These are phyloP conservation scores for Ophiosphaerella narmari DNA, from an alignment of 2,329 filamentous ascomycete genomes.

Conservation along the genomic window DNA sequence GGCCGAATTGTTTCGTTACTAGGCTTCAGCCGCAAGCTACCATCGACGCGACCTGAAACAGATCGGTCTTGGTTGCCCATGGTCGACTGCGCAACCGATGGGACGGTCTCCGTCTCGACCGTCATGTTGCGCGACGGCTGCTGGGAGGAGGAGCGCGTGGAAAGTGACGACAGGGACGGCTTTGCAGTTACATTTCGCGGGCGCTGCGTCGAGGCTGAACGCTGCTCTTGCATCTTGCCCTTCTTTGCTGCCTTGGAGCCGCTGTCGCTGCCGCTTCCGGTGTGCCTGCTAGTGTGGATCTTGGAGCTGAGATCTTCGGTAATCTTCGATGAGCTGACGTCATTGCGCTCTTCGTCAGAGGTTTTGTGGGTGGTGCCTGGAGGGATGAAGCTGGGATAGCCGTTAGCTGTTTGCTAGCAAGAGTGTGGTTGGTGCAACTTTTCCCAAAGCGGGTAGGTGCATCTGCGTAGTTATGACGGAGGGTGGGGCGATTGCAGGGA, in stretches of 20 bases:
- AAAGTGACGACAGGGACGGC: slow-evolving; percentile 70
- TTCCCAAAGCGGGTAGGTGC: slow-evolving; percentile 20
- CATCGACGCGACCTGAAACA: slow-evolving; percentile 65
- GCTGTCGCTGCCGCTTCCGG: slow-evolving; percentile 70
- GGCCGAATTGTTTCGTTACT: slow-evolving; percentile 96
- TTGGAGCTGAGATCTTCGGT: slow-evolving; percentile 54
- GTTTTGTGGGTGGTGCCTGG: slow-evolving; percentile 24
- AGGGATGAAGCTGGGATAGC: slow-evolving; percentile 20
- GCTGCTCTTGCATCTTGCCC: slow-evolving; percentile 51
- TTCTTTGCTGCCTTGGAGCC: slow-evolving; percentile 43
- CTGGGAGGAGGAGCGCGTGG: slow-evolving; percentile 66
- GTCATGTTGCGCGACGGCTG: slow-evolving; percentile 77
- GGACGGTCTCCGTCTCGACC: slow-evolving; percentile 95
- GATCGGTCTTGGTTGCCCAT: slow-evolving; percentile 64
- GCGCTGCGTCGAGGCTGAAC: slow-evolving; percentile 48
- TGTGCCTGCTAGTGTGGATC: slow-evolving; percentile 43
- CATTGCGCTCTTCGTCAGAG: slow-evolving; percentile 48
- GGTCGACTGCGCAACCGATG: slow-evolving; percentile 83
- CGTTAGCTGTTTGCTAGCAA: slow-evolving; percentile 21
- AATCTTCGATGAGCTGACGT: slow-evolving; percentile 52
- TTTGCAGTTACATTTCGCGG: slow-evolving; percentile 60
- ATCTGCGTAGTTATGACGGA: slow-evolving; percentile 34
- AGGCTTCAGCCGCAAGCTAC: slow-evolving; percentile 81
- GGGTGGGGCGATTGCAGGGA: slow-evolving; percentile 36
- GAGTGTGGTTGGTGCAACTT: slow-evolving; percentile 20